Evolutionary conservation across 192 early-diverging fungal genomes (phyloP).

Genomic region (Thoreauomyces humboldtii): DNA sequence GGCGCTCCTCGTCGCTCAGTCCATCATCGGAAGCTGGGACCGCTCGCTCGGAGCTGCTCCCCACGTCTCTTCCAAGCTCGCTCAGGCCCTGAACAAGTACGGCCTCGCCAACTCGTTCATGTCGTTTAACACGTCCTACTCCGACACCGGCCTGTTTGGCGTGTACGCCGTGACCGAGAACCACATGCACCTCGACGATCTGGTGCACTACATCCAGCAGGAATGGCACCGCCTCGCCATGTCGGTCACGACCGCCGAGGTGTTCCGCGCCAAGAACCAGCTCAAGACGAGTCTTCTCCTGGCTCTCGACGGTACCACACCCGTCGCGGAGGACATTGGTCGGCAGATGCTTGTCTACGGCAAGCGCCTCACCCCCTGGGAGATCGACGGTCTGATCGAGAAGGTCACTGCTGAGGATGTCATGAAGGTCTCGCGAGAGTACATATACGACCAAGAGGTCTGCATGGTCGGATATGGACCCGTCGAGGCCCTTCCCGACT

Average conservation of each 20-base stretch:
- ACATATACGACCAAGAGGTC: constrained; percentile 89
- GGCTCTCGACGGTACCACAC: constrained; percentile 89
- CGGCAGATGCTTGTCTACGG: constrained; percentile 92
- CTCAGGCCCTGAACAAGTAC: constrained; percentile 76
- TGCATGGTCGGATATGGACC: constrained; percentile 81
- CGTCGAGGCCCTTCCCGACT: constrained; percentile 86
- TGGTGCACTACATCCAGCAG: constrained; percentile 82
- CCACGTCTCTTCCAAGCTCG: constrained; percentile 83
- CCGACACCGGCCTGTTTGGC: constrained; percentile 95
- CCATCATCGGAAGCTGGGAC: constrained; percentile 97
- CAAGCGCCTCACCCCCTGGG: constrained; percentile 83
- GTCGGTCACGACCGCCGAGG: constrained; percentile 82
- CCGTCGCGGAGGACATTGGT: constrained; percentile 96
- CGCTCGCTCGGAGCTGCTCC: constrained; percentile 85
- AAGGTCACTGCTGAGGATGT: constrained; percentile 83
- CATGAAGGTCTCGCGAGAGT: constrained; percentile 79
- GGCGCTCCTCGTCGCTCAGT: constrained; percentile 90
- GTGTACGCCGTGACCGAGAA: constrained; percentile 91
- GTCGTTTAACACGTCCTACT: constrained; percentile 99
- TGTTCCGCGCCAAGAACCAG: constrained; percentile 97
- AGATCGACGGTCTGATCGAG: constrained; percentile 85
- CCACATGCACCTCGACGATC: constrained; percentile 76
- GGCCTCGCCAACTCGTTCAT: constrained; percentile 95
- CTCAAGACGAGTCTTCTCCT: constrained; percentile 92
- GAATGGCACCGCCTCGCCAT: constrained; percentile 91